Evolutionary conservation across 108 stramenopile genomes (phyloP), one percentile per base, ranked within the genome.

Genomic region (Seminavis robusta): DNA sequence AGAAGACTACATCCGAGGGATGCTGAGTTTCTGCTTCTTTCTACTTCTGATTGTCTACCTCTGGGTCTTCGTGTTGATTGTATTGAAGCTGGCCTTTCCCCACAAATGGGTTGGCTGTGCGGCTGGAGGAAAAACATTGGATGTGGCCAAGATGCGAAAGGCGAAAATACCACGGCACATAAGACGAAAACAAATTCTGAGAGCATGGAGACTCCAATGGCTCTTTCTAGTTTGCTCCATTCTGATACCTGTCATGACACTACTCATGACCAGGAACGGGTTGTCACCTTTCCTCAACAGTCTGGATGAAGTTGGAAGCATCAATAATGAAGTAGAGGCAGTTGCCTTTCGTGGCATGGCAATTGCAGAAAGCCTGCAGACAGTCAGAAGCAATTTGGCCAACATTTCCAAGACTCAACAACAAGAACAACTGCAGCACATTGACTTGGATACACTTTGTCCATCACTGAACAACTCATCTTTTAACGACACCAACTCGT

Each of bases 141-240:
- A 80, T 55, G 55, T 74, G 26, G 25, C 34, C 31, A 10, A 46
- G 0, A 33, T 74, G 37, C 33, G 55, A 6, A 65, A 66, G 36
- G 30, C 48, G 20, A 61, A 65, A 0, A 21, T 76, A 15, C 45
- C 47, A 1, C 46, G 73, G 9, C 60, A 60, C 33, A 23, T 54
- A 24, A 62, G 71, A 32, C 47, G 49, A 41, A 20, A 31, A 0
- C 48, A 34, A 4, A 65, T 74, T 26, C 7, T 56, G 9, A 73
- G 69, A 10, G 40, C 42, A 19, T 80, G 73, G 73, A 26, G 68
- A 41, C 21, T 65, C 1, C 79, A 80, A 62, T 31, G 69, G 7
- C 40, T 41, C 0, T 80, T 74, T 51, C 20, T 74, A 23, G 33
- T 70, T 4, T 33, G 25, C 21, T 52, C 55, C 4, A 27, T 80